phyloP scores from a whole-genome alignment of 352 stramenopile species.

The Pelagophyceae sp. region DNA sequence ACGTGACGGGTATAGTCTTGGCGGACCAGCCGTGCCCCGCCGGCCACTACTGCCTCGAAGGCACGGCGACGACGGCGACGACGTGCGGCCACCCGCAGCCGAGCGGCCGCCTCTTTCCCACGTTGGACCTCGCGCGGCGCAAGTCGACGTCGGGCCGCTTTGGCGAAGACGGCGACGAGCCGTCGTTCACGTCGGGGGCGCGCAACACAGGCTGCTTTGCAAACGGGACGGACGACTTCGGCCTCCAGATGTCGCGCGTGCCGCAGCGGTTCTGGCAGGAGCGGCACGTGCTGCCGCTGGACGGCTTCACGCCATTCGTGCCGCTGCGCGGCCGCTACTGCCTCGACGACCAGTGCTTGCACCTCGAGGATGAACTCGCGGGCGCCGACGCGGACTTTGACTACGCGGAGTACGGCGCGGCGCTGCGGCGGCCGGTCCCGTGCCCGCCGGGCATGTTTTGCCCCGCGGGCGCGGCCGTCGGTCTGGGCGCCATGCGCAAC shows the following conservation, averaged over 20 bases:
- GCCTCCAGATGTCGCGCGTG: conserved; percentile 69
- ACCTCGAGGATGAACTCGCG: conserved; percentile 61
- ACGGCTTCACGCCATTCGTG: conserved; percentile 51
- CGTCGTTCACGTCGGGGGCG: conserved; percentile 68
- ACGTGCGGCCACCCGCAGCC: conserved; percentile 56
- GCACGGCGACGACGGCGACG: conserved; percentile 81
- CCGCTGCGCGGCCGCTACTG: conserved; percentile 82
- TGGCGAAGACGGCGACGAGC: conserved; percentile 57
- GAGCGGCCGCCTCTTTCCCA: conserved; percentile 38
- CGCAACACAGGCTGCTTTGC: conserved; percentile 78
- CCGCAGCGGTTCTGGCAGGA: conserved; percentile 85
- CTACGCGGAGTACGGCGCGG: conserved; percentile 39
- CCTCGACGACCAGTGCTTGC: conserved; percentile 76
- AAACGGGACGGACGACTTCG: conserved; percentile 87
- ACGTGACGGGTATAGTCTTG: conserved; percentile 78
- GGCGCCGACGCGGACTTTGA: conserved; percentile 68
- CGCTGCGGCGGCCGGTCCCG: conserved; percentile 63
- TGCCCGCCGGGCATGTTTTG: conserved; percentile 77
- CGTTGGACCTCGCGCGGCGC: conserved; percentile 39
- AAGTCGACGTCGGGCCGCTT: conserved; percentile 35
- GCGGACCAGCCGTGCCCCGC: conserved; percentile 82
- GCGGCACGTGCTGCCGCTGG: conserved; percentile 71
- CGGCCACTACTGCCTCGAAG: conserved; percentile 87
- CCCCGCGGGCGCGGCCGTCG: conserved; percentile 67
- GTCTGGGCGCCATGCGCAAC: conserved; percentile 65